Evolutionary conservation across 768 basidiomycete species (phyloP).

Genomic region (Pulveroboletus sp.): DNA sequence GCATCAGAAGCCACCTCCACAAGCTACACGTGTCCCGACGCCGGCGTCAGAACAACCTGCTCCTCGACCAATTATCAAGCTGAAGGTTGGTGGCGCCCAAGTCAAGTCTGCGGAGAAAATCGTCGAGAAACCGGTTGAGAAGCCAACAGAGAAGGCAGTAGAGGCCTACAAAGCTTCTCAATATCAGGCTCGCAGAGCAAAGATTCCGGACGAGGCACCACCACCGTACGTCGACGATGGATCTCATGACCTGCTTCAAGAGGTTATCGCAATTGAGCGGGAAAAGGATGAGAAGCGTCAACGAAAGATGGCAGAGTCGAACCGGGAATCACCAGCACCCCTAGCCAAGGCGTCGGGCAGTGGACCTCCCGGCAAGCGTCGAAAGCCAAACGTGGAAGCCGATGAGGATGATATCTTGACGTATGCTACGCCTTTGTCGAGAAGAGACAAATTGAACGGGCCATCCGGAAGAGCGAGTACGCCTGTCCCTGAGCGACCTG

Average conservation of each 20-base stretch:
- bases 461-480: conserved; percentile 40
- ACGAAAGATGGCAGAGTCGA: conserved; percentile 40
- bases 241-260: conserved; percentile 77
- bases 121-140: conserved; percentile 26
- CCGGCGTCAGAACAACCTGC: conserved; percentile 33
- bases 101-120: conserved; percentile 34
- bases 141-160: conserved; percentile 23
- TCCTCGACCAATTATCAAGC: conserved; percentile 60
- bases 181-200: conserved; percentile 42
- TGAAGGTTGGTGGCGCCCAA: conserved; percentile 54
- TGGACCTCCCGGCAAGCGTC: conserved; percentile 51
- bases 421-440: conserved; percentile 55
- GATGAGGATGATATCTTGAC: conserved; percentile 62
- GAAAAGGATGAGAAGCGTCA: conserved; percentile 55
- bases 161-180: conserved; percentile 38
- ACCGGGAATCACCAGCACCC: conserved; percentile 35
- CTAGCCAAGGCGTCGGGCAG: conserved; percentile 36
- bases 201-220: conserved; percentile 47
- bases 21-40: conserved; percentile 6
- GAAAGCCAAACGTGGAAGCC: conserved; percentile 45
- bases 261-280: conserved; percentile 77
- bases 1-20: conserved; percentile 17
- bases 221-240: conserved; percentile 76
- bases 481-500: conserved; percentile 36
- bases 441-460: conserved; percentile 43